Evolutionary conservation across 768 basidiomycete species (phyloP), one percentile per base, ranked within the genome.

Genomic region (Pisolithus tinctorius): DNA sequence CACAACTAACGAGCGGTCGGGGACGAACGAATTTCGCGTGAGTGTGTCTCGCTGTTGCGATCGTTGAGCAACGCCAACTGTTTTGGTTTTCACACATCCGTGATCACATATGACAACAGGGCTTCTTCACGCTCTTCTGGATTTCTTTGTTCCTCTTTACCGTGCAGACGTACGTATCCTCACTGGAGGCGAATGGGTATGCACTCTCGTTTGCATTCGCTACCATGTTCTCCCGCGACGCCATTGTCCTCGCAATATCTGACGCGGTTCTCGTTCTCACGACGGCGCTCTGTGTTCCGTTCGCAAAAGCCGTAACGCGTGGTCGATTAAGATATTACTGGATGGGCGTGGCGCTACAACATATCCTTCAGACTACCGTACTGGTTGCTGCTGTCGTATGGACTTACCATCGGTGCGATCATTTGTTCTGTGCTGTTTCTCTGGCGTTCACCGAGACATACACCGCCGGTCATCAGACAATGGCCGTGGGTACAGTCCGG

Each of bases 401-500:
- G 45, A 47, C 45, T 0, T 94, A 90, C 64, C 83, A 94, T 58
- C 71, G 87, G 88, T 82, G 54, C 50, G 74, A 48, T 10, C 57
- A 44, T 29, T 13, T 42, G 41, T 30, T 40, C 16, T 27, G 31
- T 43, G 3, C 34, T 8, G 9, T 14, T 46, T 10, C 53, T 39
- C 47, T 44, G 37, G 34, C 17, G 10, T 20, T n/a, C 31, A 39
- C 17, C 45, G 36, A 40, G 40, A 17, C 6, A 25, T 40, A 31
- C 40, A 7, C 46, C 9, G 13, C 34, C 34, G 13, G 10, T 34
- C 34, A 34, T 30, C 5, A 88, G 93, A 47, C 79, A 93, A 60
- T 97, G 94, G 94, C 93, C 92, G 34, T 97, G 94, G 94, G 94
- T 97, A 5, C 94, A 97, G 63, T 89, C 88, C 5, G 93, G 91